Evolutionary conservation across 495 filamentous ascomycete genomes (phyloP).

Genomic region (Hypoxylon fuscum): DNA sequence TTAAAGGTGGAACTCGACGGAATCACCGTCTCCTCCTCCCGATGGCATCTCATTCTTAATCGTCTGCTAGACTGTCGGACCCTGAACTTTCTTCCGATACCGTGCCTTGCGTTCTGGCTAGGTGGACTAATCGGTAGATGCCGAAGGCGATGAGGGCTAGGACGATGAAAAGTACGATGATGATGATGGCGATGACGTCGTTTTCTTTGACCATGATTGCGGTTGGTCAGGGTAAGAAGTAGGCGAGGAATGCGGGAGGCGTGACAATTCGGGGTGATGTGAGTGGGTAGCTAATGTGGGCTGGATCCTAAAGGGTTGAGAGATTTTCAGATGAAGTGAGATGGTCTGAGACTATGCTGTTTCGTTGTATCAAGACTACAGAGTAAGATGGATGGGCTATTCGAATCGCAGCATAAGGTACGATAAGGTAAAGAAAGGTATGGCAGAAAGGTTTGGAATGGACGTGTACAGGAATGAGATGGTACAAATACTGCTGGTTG

Average conservation of each 20-base stretch:
- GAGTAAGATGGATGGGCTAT: too few relatives aligned
- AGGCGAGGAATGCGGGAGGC: constrained; percentile 4
- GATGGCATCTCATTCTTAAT: constrained; percentile 7
- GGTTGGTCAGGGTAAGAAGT: constrained; percentile 10
- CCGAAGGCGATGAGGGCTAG: constrained; percentile 74
- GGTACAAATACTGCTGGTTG: constrained; percentile 49
- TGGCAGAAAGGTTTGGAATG: constrained; percentile 11
- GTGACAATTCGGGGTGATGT: not conserved
- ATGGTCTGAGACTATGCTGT: not conserved
- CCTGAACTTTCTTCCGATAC: constrained; percentile 28
- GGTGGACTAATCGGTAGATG: constrained; percentile 68
- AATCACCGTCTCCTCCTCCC: not conserved
- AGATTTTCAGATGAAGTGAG: not conserved
- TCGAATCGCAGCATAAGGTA: not conserved
- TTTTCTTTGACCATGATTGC: constrained; percentile 70
- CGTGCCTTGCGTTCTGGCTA: constrained; percentile 54
- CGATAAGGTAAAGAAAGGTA: constrained; percentile 17
- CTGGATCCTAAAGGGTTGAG: not conserved
- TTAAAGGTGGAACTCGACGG: not conserved
- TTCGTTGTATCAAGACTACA: too few relatives aligned
- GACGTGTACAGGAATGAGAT: constrained; percentile 10
- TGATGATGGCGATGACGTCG: constrained; percentile 82
- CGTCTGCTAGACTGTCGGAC: constrained; percentile 13
- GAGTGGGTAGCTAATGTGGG: not conserved
- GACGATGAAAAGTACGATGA: constrained; percentile 79